Conservation (phyloP, 2,329 filamentous ascomycete genomes). For the Amesomyces nigricolor region DNA sequence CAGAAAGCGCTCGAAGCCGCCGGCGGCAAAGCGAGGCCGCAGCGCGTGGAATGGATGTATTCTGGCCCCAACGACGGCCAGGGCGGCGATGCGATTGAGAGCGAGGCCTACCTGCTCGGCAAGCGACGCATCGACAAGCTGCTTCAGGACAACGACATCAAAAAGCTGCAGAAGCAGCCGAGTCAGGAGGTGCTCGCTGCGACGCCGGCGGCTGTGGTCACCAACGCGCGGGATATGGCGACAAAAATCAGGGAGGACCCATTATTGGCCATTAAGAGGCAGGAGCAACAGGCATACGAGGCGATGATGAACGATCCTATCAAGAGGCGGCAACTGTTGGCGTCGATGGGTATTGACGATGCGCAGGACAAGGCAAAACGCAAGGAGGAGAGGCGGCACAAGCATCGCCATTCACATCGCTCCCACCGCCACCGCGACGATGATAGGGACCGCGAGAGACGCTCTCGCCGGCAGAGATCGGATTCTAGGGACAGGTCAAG, state of each 20-base stretch:
- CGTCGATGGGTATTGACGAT: constrained; percentile 53
- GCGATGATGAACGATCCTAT: constrained; percentile 73
- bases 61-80: constrained; percentile 75
- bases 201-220: constrained; percentile 57
- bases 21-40: constrained; percentile 67
- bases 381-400: constrained; percentile 39
- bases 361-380: constrained; percentile 35
- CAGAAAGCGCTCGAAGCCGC: constrained; percentile 84
- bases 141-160: constrained; percentile 72
- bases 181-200: constrained; percentile 56
- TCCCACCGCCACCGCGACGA: constrained; percentile 37
- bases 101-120: constrained; percentile 86
- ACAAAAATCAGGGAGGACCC: constrained; percentile 87
- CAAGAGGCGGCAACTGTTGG: constrained; percentile 61
- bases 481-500: constrained; percentile 40
- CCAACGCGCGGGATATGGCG: constrained; percentile 68
- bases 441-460: constrained; percentile 36
- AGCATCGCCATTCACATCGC: constrained; percentile 37
- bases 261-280: constrained; percentile 84
- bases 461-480: constrained; percentile 39
- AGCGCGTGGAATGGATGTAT: constrained; percentile 98
- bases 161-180: constrained; percentile 69
- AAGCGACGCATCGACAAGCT: constrained; percentile 84
- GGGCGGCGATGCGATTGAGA: constrained; percentile 75
- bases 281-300: constrained; percentile 77